Evolutionary conservation across 2,329 filamentous ascomycete genomes (phyloP).

Genomic region (Microcyclosporella mali): DNA sequence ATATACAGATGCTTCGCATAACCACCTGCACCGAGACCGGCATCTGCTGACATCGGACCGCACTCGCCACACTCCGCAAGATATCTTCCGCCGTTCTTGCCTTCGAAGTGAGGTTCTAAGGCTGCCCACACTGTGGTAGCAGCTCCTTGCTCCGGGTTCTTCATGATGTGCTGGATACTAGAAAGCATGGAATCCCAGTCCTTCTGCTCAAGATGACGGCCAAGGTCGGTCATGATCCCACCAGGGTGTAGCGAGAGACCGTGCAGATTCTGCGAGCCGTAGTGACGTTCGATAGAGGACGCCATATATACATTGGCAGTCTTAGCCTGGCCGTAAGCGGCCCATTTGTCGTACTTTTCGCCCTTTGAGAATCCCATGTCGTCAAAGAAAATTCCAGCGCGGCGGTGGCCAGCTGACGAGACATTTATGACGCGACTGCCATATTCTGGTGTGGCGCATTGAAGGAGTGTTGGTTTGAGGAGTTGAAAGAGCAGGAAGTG

Average conservation of each 20-base stretch:
- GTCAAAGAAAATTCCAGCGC: constrained; percentile 31
- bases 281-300: constrained; percentile 47
- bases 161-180: constrained; percentile 19
- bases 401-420: constrained; percentile 40
- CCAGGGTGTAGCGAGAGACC: constrained; percentile 44
- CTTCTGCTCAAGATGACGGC: constrained; percentile 13
- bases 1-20: constrained; percentile 37
- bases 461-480: constrained; percentile 41
- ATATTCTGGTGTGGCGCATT: constrained; percentile 32
- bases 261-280: constrained; percentile 41
- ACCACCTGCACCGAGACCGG: constrained; percentile 21
- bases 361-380: constrained; percentile 35
- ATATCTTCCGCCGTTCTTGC: constrained; percentile 43
- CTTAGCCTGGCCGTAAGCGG: constrained; percentile 47
- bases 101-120: constrained; percentile 38
- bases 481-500: constrained; percentile 49
- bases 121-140: constrained; percentile 45
- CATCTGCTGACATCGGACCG: constrained; percentile 25
- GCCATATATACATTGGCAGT: constrained; percentile 48
- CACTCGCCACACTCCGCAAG: constrained; percentile 38
- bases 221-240: constrained; percentile 31
- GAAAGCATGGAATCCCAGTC: constrained; percentile 14
- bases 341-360: constrained; percentile 31
- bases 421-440: constrained; percentile 45
- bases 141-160: constrained; percentile 42